A percentile compares a stretch with the other conserved stretches of the same genome.
These are phyloP conservation scores for Sporothrix globosa DNA, from an alignment of 2,329 filamentous ascomycete genomes.

Conservation along the genomic window DNA sequence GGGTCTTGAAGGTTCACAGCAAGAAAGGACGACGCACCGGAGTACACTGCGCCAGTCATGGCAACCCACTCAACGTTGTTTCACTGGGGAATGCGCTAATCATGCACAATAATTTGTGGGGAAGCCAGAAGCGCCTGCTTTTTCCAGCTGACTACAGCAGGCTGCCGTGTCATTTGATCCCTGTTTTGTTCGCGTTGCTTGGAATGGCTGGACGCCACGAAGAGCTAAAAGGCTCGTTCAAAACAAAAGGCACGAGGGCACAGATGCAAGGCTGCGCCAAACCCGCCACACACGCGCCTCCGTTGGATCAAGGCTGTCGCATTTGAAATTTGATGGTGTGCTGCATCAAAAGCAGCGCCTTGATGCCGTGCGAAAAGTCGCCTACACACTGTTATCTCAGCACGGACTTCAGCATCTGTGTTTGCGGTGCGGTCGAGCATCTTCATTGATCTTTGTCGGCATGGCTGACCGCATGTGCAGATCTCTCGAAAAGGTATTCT, in stretches of 20 bases:
- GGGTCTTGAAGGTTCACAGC: background rate
- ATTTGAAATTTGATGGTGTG: constrained; percentile 1
- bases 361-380: constrained; percentile 5
- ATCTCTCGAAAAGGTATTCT: background rate
- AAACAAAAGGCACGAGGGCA: background rate
- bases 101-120: constrained; percentile 24
- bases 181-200: constrained; percentile 15
- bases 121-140: constrained; percentile 1
- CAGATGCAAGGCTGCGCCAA: constrained; percentile 15
- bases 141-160: background rate
- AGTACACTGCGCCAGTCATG: background rate
- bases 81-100: constrained; percentile 9
- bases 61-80: background rate
- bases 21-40: background rate
- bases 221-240: background rate
- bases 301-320: constrained; percentile 11
- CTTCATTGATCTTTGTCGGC: background rate
- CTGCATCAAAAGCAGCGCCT: background rate
- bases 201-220: constrained; percentile 25
- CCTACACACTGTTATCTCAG: constrained; percentile 19
- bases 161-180: constrained; percentile 20
- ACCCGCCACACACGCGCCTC: background rate
- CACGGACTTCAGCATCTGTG: background rate
- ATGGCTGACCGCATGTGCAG: background rate
- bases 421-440: too few species aligned